Conservation (phyloP, 2,329 filamentous ascomycete genomes). For the Aurifilum marmelostoma region DNA sequence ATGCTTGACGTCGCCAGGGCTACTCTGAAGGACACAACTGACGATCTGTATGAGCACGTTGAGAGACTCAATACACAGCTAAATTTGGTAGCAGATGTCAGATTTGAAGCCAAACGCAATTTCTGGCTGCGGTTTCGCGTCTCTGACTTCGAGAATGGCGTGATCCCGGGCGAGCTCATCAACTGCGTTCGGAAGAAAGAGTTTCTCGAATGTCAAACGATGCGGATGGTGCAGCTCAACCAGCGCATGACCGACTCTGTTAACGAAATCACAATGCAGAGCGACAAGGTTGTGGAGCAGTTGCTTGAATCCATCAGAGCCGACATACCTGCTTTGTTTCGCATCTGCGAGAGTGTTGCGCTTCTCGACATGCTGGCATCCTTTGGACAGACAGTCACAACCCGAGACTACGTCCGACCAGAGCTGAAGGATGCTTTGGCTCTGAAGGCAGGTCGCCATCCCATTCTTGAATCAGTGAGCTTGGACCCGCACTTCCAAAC, state of each 20-base stretch:
- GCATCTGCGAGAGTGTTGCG: constrained; percentile 82
- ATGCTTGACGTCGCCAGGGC: constrained; percentile 86
- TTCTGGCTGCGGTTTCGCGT: constrained; percentile 75
- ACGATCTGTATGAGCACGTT: constrained; percentile 61
- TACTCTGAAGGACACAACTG: constrained; percentile 85
- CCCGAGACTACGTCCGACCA: constrained; percentile 66
- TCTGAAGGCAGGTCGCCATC: constrained; percentile 69
- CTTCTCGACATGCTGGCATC: constrained; percentile 83
- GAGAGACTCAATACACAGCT: constrained; percentile 68
- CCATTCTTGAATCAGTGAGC: constrained; percentile 66
- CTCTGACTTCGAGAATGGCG: constrained; percentile 62
- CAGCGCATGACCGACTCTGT: constrained; percentile 78
- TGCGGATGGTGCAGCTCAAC: constrained; percentile 81
- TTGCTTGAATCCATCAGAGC: constrained; percentile 73
- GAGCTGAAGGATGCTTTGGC: constrained; percentile 65
- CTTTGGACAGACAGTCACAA: constrained; percentile 75
- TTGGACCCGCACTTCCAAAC: constrained; percentile 5
- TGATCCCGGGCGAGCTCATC: constrained; percentile 72
- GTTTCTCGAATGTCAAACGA: constrained; percentile 84
- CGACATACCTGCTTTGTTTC: constrained; percentile 75
- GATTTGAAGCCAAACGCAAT: constrained; percentile 75
- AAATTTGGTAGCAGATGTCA: constrained; percentile 66
- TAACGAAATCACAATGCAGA: constrained; percentile 81
- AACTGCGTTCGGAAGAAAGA: constrained; percentile 75
- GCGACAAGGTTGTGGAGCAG: constrained; percentile 73